These are phyloP conservation scores for Cylindrodendrum hubeiense DNA, from an alignment of 2,329 filamentous ascomycete species.

Conservation along the genomic window DNA sequence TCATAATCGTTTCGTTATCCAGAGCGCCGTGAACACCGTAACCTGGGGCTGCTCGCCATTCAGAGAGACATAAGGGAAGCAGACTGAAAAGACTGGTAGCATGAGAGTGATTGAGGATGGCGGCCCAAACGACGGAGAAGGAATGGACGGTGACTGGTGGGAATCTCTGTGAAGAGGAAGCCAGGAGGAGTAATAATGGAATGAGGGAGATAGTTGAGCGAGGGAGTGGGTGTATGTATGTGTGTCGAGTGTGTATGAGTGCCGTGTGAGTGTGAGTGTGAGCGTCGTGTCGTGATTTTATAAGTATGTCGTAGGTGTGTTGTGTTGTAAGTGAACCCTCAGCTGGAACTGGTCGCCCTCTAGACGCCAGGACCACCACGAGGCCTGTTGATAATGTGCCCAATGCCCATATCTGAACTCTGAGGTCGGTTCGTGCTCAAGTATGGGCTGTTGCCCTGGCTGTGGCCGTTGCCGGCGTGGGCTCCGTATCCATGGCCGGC, in stretches of 20 bases:
- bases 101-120: slow-evolving; percentile 19
- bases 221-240: background rate
- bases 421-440: slow-evolving; percentile 62
- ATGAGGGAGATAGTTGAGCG: background rate
- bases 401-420: slow-evolving; percentile 72
- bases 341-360: background rate
- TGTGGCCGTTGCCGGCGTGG: slow-evolving; percentile 41
- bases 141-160: slow-evolving; percentile 37
- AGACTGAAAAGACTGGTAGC: slow-evolving; percentile 16
- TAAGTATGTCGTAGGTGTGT: background rate
- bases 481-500: slow-evolving; percentile 50
- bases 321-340: background rate
- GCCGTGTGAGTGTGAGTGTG: background rate
- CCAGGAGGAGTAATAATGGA: slow-evolving; percentile 4
- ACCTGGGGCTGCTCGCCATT: slow-evolving; percentile 35
- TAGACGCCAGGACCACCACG: slow-evolving; percentile 43
- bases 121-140: slow-evolving; percentile 27
- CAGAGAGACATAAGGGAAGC: slow-evolving; percentile 24
- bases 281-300: background rate
- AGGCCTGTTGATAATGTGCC: slow-evolving; percentile 68
- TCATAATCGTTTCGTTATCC: slow-evolving; percentile 40
- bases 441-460: slow-evolving; percentile 60
- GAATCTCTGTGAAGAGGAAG: background rate
- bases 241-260: background rate
- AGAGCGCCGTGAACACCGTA: slow-evolving; percentile 34